Percentiles rank a stretch among this genome's conserved stretches.
phyloP scores from a whole-genome alignment of 2,329 filamentous ascomycete species.

The Trichothecium roseum region DNA sequence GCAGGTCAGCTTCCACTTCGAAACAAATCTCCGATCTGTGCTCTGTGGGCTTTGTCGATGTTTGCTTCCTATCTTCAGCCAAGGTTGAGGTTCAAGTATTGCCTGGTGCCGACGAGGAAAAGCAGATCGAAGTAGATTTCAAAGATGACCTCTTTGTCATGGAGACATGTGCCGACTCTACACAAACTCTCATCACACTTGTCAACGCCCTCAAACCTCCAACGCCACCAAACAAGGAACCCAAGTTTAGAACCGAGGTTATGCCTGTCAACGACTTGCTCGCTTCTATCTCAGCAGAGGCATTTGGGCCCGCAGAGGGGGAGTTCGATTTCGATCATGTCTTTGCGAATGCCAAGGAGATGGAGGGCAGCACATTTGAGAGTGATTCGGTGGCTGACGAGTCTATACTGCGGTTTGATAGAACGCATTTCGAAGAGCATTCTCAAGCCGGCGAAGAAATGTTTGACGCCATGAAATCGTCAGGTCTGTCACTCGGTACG shows the following conservation, averaged over 20 bases:
- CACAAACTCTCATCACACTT: slow-evolving; percentile 76
- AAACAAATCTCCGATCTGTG: slow-evolving; percentile 47
- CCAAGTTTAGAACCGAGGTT: slow-evolving; percentile 79
- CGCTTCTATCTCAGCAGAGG: slow-evolving; percentile 80
- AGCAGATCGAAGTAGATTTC: slow-evolving; percentile 68
- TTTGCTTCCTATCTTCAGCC: slow-evolving; percentile 80
- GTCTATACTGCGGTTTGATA: slow-evolving; percentile 22
- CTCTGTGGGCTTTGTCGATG: slow-evolving; percentile 67
- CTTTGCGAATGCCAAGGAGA: slow-evolving; percentile 44
- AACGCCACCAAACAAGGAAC: slow-evolving; percentile 67
- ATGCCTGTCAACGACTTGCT: slow-evolving; percentile 82
- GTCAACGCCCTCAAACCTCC: slow-evolving; percentile 76
- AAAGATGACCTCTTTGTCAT: slow-evolving; percentile 79
- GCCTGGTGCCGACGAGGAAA: slow-evolving; percentile 42
- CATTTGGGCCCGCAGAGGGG: slow-evolving; percentile 54
- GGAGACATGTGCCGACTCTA: slow-evolving; percentile 95
- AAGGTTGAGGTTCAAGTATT: slow-evolving; percentile 54
- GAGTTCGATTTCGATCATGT: slow-evolving; percentile 55
- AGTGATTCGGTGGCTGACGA: slow-evolving; percentile 17
- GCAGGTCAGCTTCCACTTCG: slow-evolving; percentile 24
- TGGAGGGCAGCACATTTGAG: slow-evolving; percentile 28
- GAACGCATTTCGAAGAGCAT: no score
- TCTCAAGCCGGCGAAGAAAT: slow-evolving; percentile 37
- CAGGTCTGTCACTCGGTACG: slow-evolving; percentile 16
- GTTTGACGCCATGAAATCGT: slow-evolving; percentile 33